A percentile compares a stretch with the other conserved stretches of the same genome.
phyloP scores from a whole-genome alignment of 2,329 filamentous ascomycete species.

The Clonostachys byssicola region DNA sequence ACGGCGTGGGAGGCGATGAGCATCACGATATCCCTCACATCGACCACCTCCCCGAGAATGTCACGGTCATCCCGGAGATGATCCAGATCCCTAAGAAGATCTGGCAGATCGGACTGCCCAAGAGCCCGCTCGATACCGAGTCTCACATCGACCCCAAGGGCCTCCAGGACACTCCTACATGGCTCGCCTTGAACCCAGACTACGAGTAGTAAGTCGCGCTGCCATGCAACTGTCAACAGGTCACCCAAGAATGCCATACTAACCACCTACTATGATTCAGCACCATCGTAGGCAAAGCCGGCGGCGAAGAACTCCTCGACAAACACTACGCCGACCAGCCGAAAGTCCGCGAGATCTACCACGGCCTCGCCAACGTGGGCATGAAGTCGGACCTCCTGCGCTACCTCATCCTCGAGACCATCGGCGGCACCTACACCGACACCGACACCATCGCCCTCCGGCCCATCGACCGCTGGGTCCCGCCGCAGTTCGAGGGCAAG shows the following conservation, averaged over 20 bases:
- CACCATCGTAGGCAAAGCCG: slow-evolving; percentile 13
- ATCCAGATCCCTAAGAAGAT: slow-evolving; percentile 2
- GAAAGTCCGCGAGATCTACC: slow-evolving; percentile 10
- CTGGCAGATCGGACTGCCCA: slow-evolving; percentile 6
- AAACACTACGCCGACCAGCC: slow-evolving; percentile 2
- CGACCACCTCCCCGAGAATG: no score
- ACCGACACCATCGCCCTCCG: slow-evolving; percentile 53
- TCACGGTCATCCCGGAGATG: no score
- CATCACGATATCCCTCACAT: no score
- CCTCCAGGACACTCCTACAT: slow-evolving; percentile 2
- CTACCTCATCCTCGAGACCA: slow-evolving; percentile 13
- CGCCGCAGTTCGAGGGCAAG: slow-evolving; percentile 6
- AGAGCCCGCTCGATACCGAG: slow-evolving; percentile 1
- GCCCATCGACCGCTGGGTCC: slow-evolving; percentile 32
- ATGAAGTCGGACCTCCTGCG: slow-evolving; percentile 19
- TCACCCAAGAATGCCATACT: not conserved
- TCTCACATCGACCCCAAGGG: not conserved
- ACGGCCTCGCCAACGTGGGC: slow-evolving; percentile 14
- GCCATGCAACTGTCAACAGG: not conserved
- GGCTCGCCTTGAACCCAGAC: slow-evolving; percentile 6
- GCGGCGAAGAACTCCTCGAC: slow-evolving; percentile 13
- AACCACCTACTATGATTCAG: not conserved
- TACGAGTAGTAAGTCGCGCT: slow-evolving; percentile 6
- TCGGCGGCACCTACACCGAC: slow-evolving; percentile 24
- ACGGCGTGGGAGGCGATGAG: no score